Conservation (phyloP, 306 rosid genomes). For the Fragaria vesca region DNA sequence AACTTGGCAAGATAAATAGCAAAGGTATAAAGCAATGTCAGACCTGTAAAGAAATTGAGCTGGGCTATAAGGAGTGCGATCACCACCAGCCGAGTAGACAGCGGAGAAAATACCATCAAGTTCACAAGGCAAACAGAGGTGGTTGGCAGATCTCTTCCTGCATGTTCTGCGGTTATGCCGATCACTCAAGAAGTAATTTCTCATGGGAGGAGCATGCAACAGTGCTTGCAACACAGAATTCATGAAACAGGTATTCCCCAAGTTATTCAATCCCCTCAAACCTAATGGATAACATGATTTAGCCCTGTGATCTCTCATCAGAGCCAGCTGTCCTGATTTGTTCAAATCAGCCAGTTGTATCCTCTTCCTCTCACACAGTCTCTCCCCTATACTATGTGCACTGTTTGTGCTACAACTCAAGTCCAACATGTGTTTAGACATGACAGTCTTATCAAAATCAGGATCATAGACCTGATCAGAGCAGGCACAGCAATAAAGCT, state of each 20-base stretch:
- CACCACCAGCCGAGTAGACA: conserved; percentile 37
- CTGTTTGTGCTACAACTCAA: conserved; percentile 24
- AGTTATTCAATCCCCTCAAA: conserved; percentile 85
- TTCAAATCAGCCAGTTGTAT: conserved; percentile 37
- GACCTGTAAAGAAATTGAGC: conserved; percentile 55
- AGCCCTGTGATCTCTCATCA: conserved; percentile 49
- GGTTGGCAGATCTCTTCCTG: conserved; percentile 44
- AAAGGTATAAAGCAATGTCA: conserved; percentile 29
- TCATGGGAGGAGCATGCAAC: conserved; percentile 68
- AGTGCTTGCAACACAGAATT: conserved; percentile 90
- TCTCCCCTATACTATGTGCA: conserved; percentile 68
- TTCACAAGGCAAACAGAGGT: conserved; percentile 41
- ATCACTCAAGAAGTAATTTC: conserved; percentile 68
- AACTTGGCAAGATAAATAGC: conserved; percentile 21
- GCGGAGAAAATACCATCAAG: conserved; percentile 38
- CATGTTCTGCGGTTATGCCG: conserved; percentile 61
- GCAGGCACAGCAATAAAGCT: conserved; percentile 76
- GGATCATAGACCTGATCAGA: conserved; percentile 86
- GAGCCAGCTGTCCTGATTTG: conserved; percentile 36
- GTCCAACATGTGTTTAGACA: conserved; percentile 60
- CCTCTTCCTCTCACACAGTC: conserved; percentile 75
- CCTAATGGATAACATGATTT: conserved; percentile 82
- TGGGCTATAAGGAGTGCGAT: conserved; percentile 44
- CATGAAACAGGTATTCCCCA: conserved; percentile 89
- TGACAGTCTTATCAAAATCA: conserved; percentile 74